A percentile compares a stretch with the other conserved stretches of the same genome.
Evolutionary conservation across 2,329 filamentous ascomycete genomes (phyloP).

Genomic region (Aspergillus sp.): DNA sequence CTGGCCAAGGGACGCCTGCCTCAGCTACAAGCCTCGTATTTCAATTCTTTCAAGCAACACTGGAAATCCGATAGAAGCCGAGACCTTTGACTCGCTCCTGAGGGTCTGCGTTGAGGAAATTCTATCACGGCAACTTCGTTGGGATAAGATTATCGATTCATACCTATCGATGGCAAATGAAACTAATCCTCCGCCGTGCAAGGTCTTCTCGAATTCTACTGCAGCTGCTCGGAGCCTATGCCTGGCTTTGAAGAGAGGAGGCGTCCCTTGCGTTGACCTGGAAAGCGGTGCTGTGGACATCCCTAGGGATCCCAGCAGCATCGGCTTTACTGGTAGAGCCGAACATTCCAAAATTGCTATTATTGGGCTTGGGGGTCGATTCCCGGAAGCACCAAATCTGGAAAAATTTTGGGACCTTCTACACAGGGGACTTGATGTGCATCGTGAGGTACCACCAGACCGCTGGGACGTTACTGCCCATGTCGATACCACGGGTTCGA

Average conservation of each 20-base stretch:
- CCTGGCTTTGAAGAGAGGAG: slow-evolving; percentile 20
- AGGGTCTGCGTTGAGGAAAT: slow-evolving; percentile 28
- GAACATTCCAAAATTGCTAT: slow-evolving; percentile 47
- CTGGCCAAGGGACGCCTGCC: slow-evolving; percentile 21
- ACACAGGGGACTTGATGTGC: slow-evolving; percentile 59
- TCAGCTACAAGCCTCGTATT: slow-evolving; percentile 19
- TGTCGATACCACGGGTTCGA: slow-evolving; percentile 57
- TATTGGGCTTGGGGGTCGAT: slow-evolving; percentile 66
- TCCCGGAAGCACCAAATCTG: slow-evolving; percentile 57
- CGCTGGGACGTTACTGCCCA: slow-evolving; percentile 60
- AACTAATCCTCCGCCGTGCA: slow-evolving; percentile 9
- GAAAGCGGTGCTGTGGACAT: slow-evolving; percentile 19
- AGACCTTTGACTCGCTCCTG: slow-evolving; percentile 24
- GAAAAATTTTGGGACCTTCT: slow-evolving; percentile 62
- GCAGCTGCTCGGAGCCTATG: slow-evolving; percentile 25
- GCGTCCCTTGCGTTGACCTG: slow-evolving; percentile 17
- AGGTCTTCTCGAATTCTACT: slow-evolving; percentile 22
- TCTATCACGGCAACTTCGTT: slow-evolving; percentile 29
- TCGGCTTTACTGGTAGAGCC: slow-evolving; percentile 20
- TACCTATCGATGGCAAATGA: slow-evolving; percentile 17
- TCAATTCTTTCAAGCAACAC: slow-evolving; percentile 31
- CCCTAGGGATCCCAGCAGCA: slow-evolving; percentile 9
- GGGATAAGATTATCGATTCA: slow-evolving; percentile 32
- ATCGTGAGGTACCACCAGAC: slow-evolving; percentile 55
- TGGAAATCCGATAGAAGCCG: slow-evolving; percentile 20